These are phyloP conservation scores for Excoecaria agallocha DNA, from an alignment of 345 rosid genomes.

Conservation along the genomic window DNA sequence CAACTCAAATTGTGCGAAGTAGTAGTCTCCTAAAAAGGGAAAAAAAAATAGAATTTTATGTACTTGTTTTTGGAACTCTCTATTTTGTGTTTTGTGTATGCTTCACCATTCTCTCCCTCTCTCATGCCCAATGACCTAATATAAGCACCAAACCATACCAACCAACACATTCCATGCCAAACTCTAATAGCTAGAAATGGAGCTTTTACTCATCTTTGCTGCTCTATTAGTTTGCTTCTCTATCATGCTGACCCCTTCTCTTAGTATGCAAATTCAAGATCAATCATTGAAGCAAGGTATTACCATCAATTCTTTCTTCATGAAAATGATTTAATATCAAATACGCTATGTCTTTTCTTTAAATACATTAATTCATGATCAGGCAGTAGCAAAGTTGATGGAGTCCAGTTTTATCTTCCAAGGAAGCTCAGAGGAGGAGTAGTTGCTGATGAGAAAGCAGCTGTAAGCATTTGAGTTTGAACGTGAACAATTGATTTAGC, in stretches of 20 bases:
- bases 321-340: neutral
- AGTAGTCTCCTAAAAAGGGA: constrained; percentile 24
- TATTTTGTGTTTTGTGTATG: constrained; percentile 59
- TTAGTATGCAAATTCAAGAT: constrained; percentile 12
- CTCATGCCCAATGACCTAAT: neutral
- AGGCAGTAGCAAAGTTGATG: constrained; percentile 6
- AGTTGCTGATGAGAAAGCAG: constrained; percentile 21
- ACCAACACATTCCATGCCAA: neutral
- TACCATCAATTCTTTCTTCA: neutral
- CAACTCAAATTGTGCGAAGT: constrained; percentile 29
- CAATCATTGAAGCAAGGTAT: constrained; percentile 18
- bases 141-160: neutral
- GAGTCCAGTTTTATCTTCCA: constrained; percentile 21
- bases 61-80: constrained; percentile 48
- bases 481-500: too few species aligned
- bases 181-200: constrained; percentile 10
- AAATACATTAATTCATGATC: neutral
- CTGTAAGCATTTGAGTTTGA: constrained; percentile 5
- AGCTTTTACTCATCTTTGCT: constrained; percentile 16
- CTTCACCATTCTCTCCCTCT: constrained; percentile 4
- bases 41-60: constrained; percentile 21
- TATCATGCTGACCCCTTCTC: constrained; percentile 8
- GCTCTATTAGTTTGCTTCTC: constrained; percentile 20
- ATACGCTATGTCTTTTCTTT: too few species aligned
- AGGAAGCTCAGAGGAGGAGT: constrained; percentile 36